phyloP scores from a whole-genome alignment of 164 flowering plant genomes.

The Chimonanthus praecox region DNA sequence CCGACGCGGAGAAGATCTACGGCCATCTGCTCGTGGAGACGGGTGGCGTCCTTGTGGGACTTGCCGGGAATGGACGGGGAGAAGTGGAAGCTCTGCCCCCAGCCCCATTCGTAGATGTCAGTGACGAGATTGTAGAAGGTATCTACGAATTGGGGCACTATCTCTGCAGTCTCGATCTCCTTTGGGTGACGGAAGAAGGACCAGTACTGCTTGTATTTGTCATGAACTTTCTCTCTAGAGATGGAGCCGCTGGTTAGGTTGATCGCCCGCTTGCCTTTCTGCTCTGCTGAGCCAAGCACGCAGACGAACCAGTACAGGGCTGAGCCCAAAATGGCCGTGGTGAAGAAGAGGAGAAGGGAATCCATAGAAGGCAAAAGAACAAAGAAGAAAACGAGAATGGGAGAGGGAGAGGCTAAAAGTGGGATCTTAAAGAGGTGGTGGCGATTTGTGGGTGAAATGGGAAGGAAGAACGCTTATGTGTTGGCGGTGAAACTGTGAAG shows the following conservation, averaged over 20 bases:
- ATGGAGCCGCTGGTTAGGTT: constrained; percentile 88
- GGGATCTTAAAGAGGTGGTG: neutral
- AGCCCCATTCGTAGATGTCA: constrained; percentile 97
- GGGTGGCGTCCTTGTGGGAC: constrained; percentile 80
- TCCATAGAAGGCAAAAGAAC: constrained; percentile 36
- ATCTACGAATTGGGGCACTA: constrained; percentile 86
- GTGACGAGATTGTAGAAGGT: constrained; percentile 93
- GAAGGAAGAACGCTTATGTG: too few species aligned
- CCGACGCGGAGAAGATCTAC: constrained; percentile 61
- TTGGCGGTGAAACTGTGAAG: too few species aligned
- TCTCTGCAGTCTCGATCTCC: constrained; percentile 75
- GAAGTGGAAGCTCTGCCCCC: constrained; percentile 96
- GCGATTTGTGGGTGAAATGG: neutral
- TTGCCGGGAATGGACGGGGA: constrained; percentile 71
- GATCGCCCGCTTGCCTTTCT: constrained; percentile 72
- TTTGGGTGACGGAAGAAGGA: constrained; percentile 85
- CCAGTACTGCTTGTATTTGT: constrained; percentile 82
- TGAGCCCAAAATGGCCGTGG: constrained; percentile 52
- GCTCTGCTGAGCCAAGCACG: constrained; percentile 81
- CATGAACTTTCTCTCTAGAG: constrained; percentile 64
- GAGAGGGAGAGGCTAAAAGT: neutral
- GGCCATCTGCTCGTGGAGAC: constrained; percentile 81
- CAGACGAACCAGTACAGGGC: constrained; percentile 93
- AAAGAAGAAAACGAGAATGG: neutral
- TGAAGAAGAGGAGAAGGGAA: constrained; percentile 46